These are phyloP conservation scores for Cucurbita pepo DNA, from an alignment of 306 rosid genomes.

Conservation along the genomic window DNA sequence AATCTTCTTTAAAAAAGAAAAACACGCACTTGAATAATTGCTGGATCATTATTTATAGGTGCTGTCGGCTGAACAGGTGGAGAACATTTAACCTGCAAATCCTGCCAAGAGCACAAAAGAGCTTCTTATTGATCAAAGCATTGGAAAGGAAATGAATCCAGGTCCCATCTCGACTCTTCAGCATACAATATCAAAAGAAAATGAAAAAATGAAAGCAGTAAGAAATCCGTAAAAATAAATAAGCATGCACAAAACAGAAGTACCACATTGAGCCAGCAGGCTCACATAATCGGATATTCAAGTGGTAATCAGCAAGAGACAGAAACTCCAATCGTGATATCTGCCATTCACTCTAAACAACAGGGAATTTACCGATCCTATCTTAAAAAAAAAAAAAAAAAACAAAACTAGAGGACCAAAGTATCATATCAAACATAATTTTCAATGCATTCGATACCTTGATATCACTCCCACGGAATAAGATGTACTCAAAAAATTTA, in stretches of 20 bases:
- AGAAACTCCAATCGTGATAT: neutral
- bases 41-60: conserved; percentile 61
- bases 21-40: conserved; percentile 53
- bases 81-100: conserved; percentile 79
- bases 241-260: neutral
- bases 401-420: neutral
- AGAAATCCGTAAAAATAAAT: neutral
- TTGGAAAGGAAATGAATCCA: neutral
- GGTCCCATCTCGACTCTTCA: neutral
- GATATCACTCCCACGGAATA: conserved; percentile 84
- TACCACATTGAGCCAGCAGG: neutral
- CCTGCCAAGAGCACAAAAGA: conserved; percentile 29
- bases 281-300: neutral
- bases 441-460: conserved; percentile 17
- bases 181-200: neutral
- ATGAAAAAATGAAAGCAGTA: neutral
- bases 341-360: neutral
- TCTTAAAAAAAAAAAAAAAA: neutral
- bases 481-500: conserved; percentile 72
- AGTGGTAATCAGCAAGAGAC: neutral
- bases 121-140: neutral
- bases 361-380: neutral
- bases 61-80: conserved; percentile 57
- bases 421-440: neutral
- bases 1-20: neutral